Conservation (phyloP, 768 basidiomycete species). For the Hygrophorus russula region DNA sequence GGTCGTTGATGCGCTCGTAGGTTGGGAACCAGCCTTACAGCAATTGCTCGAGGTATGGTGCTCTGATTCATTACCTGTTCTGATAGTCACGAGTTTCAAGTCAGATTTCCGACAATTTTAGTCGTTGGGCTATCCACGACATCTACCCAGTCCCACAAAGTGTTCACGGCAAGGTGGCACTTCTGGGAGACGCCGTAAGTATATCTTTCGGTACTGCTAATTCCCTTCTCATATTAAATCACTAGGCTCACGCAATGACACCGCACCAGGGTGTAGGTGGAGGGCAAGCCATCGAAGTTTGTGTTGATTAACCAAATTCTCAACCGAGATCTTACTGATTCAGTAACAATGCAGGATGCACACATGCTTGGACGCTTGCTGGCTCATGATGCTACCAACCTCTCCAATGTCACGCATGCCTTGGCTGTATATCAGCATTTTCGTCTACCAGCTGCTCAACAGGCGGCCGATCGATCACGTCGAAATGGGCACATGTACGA, state of each 20-base stretch:
- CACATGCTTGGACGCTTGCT: slow-evolving; percentile 14
- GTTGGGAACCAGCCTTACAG: slow-evolving; percentile 15
- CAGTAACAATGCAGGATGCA: slow-evolving; percentile 10
- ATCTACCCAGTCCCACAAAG: slow-evolving; percentile 25
- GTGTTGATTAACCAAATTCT: background rate
- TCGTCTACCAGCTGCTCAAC: slow-evolving; percentile 10
- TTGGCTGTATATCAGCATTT: slow-evolving; percentile 13
- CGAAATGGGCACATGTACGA: slow-evolving; percentile 12
- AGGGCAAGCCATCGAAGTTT: slow-evolving; percentile 15
- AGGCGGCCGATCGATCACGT: slow-evolving; percentile 9
- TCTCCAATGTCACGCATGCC: slow-evolving; percentile 6
- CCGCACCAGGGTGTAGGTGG: slow-evolving; percentile 17
- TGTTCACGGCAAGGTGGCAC: slow-evolving; percentile 25
- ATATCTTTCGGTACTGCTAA: background rate
- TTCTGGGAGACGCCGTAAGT: slow-evolving; percentile 39
- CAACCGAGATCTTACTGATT: background rate
- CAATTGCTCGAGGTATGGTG: slow-evolving; percentile 9
- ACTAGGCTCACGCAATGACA: slow-evolving; percentile 15
- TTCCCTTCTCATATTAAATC: background rate
- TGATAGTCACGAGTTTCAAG: too few relatives aligned
- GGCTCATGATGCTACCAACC: slow-evolving; percentile 8
- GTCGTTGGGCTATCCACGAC: slow-evolving; percentile 28
- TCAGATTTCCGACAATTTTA: slow-evolving; percentile 17
- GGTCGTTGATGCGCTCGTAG: slow-evolving; percentile 7
- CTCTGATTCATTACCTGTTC: background rate